phyloP scores from a whole-genome alignment of 2,329 filamentous ascomycete genomes.

The Huntiella omanensis region DNA sequence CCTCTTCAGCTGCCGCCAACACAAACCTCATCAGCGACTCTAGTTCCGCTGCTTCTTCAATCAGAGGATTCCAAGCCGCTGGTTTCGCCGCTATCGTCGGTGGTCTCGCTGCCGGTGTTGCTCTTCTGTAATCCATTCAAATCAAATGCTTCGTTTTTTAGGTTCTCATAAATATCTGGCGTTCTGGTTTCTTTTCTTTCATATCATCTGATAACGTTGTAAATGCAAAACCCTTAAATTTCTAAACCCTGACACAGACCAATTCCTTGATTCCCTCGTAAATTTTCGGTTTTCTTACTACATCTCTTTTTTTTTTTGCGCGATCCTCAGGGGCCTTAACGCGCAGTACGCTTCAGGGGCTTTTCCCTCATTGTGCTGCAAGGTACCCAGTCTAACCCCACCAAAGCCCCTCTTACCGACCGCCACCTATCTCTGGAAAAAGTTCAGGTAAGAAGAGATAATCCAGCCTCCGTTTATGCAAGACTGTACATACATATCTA shows the following conservation, averaged over 20 bases:
- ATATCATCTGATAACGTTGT: not conserved
- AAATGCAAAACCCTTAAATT: not conserved
- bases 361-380: too few relatives aligned
- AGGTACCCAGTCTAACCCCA: too few relatives aligned
- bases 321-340: too few relatives aligned
- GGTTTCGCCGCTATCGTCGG: slow-evolving; percentile 22
- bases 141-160: too few relatives aligned
- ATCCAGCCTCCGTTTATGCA: not conserved
- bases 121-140: slow-evolving; percentile 18
- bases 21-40: slow-evolving; percentile 9
- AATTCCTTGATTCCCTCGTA: not conserved
- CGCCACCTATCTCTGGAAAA: not conserved
- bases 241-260: too few relatives aligned
- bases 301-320: not conserved
- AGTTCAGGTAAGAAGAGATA: not conserved
- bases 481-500: too few relatives aligned
- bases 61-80: slow-evolving; percentile 18
- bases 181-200: slow-evolving; percentile 3
- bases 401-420: not conserved
- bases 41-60: slow-evolving; percentile 9
- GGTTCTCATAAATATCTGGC: not conserved
- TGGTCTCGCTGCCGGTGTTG: slow-evolving; percentile 23
- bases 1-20: not conserved
- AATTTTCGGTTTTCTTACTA: not conserved
- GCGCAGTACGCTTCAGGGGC: too few relatives aligned